These are phyloP conservation scores for Anthoceros angustus DNA, from an alignment of 225 moss, liverwort and hornwort genomes.

Conservation along the genomic window DNA sequence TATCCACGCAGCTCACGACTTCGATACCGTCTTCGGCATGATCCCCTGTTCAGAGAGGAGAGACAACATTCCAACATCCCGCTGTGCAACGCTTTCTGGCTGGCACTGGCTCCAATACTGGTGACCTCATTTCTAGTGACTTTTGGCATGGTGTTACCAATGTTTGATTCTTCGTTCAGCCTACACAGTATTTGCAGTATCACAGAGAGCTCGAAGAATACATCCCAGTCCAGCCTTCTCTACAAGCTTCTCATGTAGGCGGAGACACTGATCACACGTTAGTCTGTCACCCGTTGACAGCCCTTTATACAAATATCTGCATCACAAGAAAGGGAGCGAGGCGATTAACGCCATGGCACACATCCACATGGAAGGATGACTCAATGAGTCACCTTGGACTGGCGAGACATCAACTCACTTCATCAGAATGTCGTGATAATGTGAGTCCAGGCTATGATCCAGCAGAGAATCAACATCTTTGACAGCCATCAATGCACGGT, in stretches of 20 bases:
- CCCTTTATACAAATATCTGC: conserved; percentile 72
- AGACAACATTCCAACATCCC: too few relatives aligned
- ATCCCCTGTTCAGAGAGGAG: too few relatives aligned
- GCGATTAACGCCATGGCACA: neutral
- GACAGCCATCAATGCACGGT: conserved; percentile 87
- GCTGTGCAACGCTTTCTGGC: too few relatives aligned
- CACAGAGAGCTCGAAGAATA: conserved; percentile 78
- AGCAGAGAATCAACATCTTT: conserved; percentile 71
- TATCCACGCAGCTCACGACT: too few relatives aligned
- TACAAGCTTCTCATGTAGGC: conserved; percentile 65
- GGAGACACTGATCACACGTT: conserved; percentile 76
- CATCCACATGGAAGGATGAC: neutral
- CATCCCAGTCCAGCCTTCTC: conserved; percentile 85
- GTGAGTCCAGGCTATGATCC: conserved; percentile 43
- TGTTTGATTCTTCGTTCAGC: neutral
- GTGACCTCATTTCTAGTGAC: too few relatives aligned
- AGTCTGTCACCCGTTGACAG: conserved; percentile 85
- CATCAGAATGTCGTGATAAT: conserved; percentile 76
- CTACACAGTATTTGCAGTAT: conserved; percentile 64
- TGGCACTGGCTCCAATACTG: too few relatives aligned
- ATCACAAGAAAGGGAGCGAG: neutral
- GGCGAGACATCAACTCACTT: conserved; percentile 28
- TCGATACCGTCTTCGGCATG: too few relatives aligned
- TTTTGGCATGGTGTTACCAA: too few relatives aligned
- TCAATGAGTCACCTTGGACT: too few relatives aligned